Base-by-base conservation (phyloP, 108 stramenopile species). In the Stephanodiscus triporus region DNA sequence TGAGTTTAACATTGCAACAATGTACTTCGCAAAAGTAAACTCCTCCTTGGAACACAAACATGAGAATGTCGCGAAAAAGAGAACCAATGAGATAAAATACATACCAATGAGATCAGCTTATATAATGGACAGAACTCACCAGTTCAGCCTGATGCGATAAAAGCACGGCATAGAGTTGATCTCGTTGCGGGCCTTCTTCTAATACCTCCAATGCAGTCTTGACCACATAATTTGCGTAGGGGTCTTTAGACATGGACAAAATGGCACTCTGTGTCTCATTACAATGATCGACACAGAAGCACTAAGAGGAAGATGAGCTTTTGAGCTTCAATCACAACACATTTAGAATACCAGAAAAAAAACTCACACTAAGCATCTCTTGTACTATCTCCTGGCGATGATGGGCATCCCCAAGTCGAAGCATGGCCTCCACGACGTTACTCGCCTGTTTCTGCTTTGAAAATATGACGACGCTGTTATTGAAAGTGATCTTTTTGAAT, bases 371-470 rank as follows among this genome's bases (percentile, higher is more conserved):
- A 6, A 91, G 65, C 88, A 91, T 91, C 59, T 86, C 87, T 56
- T 81, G 67, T 13, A 86, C 85, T 26, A 91, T 64, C 22, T 75
- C 27, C 36, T 66, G 79, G 16, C 96, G 75, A 56, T 96, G 93
- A 51, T 82, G 68, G 23, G 53, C 66, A 47, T 75, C 89, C 7
- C 96, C 96, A 70, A 88, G 93, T 81, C 95, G 91, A 13, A 98
- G 82, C 58, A 96, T 84, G 62, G 92, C 94, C 70, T 98, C 97
- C 10, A 98, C 95, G 27, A 98, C 97, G 63, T 98, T 98, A 40
- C 91, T 92, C n/a, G 97, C 92, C 72, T 96, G 96, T 75, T 98
- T 98, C 79, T 97, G 96, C 45, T 86, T 87, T 7, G 94, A 91
- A 34, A 95, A 83, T 19, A 74, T 73, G 55, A 97, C 56, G 32